Percentiles rank a stretch among this genome's conserved stretches.
These are phyloP conservation scores for Venturia oleaginea DNA, from an alignment of 2,329 filamentous ascomycete genomes.

Conservation along the genomic window DNA sequence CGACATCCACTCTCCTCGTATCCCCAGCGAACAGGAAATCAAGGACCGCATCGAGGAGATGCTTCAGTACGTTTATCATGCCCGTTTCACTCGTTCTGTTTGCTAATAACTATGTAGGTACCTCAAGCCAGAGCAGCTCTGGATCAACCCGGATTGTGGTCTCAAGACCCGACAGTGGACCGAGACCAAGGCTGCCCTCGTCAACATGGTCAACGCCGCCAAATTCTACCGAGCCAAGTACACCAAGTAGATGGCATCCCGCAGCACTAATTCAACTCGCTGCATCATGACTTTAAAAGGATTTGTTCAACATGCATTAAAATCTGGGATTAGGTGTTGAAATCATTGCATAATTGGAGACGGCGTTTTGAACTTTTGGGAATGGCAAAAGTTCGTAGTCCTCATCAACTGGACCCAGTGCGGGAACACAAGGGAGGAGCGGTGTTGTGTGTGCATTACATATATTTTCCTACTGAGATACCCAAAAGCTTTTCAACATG, in stretches of 20 bases:
- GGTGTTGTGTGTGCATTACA: neutral
- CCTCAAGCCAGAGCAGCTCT: slow-evolving; percentile 97
- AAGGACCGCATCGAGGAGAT: slow-evolving; percentile 97
- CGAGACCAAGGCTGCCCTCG: slow-evolving; percentile 93
- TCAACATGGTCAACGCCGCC: slow-evolving; percentile 97
- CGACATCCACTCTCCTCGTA: slow-evolving; percentile 98
- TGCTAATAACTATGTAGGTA: slow-evolving; percentile 29
- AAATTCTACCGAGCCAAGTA: slow-evolving; percentile 86
- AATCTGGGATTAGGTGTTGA: neutral
- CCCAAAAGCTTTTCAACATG: slow-evolving; percentile 12
- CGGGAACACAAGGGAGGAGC: neutral
- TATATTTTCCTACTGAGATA: slow-evolving; percentile 11
- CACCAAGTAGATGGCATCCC: neutral
- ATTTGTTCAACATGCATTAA: neutral
- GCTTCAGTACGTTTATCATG: slow-evolving; percentile 52
- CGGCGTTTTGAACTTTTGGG: neutral
- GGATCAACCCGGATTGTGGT: slow-evolving; percentile 99
- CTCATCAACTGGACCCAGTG: slow-evolving; percentile 7
- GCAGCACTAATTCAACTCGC: slow-evolving; percentile 11
- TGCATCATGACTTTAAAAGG: neutral
- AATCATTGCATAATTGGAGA: neutral
- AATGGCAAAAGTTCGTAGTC: neutral
- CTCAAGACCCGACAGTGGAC: slow-evolving; percentile 98
- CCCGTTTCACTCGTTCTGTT: neutral
- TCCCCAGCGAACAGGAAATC: slow-evolving; percentile 96